Evolutionary conservation across 305 asterid genomes (phyloP).

Genomic region (Fraxinus velutina): DNA sequence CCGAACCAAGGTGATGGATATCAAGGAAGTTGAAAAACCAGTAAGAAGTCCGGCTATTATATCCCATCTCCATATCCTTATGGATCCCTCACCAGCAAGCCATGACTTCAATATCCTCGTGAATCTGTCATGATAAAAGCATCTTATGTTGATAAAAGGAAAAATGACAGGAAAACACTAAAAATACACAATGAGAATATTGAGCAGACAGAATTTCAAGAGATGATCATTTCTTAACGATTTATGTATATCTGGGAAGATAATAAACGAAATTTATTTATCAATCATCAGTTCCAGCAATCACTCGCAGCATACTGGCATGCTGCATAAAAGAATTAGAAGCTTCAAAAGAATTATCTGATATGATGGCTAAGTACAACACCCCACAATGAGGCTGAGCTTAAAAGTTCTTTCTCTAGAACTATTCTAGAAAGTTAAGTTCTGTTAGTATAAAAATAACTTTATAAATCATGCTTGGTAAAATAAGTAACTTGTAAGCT

Average conservation of each 20-base stretch:
- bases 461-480: not conserved
- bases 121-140: constrained; percentile 47
- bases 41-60: not conserved
- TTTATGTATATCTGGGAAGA: not conserved
- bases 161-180: not conserved
- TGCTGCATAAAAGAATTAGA: not conserved
- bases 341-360: not conserved
- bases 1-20: constrained; percentile 27
- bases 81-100: constrained; percentile 10
- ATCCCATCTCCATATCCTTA: constrained; percentile 13
- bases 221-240: not conserved
- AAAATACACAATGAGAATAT: not conserved
- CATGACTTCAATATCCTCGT: constrained; percentile 50
- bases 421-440: not conserved
- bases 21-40: not conserved
- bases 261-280: not conserved
- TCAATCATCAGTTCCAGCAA: not conserved
- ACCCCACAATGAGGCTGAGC: not conserved
- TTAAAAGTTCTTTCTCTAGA: not conserved
- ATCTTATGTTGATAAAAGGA: not conserved
- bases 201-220: not conserved
- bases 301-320: not conserved
- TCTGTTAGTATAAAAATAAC: not conserved
- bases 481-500: not conserved
- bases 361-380: not conserved